These are phyloP conservation scores for Pseudognaphalium luteoalbum DNA, from an alignment of 129 eudicot species.

Conservation along the genomic window DNA sequence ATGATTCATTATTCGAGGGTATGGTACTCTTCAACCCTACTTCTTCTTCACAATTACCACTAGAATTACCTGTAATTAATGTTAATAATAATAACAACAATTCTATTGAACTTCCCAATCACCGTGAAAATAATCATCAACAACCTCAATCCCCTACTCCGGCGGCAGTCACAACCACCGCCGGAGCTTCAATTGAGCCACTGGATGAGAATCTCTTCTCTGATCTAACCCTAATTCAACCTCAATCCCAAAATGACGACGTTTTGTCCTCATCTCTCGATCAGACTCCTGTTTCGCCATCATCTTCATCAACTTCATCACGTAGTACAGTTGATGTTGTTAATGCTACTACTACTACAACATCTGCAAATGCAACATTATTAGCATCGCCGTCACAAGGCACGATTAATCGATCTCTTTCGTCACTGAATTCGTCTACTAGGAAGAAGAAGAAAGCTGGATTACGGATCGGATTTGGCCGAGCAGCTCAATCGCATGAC, in stretches of 20 bases:
- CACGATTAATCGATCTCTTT: conserved; percentile 14
- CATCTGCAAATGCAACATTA: not conserved
- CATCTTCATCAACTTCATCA: conserved; percentile 31
- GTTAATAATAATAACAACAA: conserved; percentile 17
- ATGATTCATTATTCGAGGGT: conserved; percentile 74
- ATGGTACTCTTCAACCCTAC: conserved; percentile 58
- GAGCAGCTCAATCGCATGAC: conserved; percentile 32
- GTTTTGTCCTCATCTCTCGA: conserved; percentile 15
- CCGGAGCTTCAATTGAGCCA: conserved; percentile 40
- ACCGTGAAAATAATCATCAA: not conserved
- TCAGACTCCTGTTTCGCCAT: conserved; percentile 28
- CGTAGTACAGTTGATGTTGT: conserved; percentile 32
- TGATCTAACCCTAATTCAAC: conserved; percentile 60
- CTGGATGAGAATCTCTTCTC: conserved; percentile 72
- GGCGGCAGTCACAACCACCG: conserved; percentile 22
- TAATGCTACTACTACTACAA: not conserved
- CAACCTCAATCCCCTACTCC: conserved; percentile 24
- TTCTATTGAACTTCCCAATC: conserved; percentile 18
- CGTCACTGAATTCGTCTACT: conserved; percentile 41
- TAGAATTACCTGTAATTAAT: not conserved
- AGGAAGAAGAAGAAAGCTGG: conserved; percentile 70
- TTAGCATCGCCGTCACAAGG: conserved; percentile 21
- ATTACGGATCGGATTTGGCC: conserved; percentile 63
- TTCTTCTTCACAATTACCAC: conserved; percentile 29
- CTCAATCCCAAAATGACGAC: conserved; percentile 32